Conservation (phyloP, 257 asterid species). For the Solanum pennellii region DNA sequence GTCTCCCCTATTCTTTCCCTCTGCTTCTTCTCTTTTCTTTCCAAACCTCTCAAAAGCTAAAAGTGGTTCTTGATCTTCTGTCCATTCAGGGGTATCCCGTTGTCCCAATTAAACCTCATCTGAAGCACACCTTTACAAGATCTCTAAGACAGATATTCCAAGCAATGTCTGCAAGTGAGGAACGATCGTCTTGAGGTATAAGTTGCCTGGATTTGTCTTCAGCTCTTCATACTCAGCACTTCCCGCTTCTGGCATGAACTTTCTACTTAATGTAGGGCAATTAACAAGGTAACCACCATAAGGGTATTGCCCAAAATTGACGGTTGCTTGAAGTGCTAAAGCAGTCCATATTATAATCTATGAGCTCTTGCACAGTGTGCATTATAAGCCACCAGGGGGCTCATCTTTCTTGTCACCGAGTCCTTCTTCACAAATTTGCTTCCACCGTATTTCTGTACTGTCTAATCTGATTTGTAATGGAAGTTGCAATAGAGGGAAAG, state of each 20-base stretch:
- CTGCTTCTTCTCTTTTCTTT: no score
- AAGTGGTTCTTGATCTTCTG: no score
- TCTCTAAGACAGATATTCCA: constrained; percentile 52
- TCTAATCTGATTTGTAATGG: constrained; percentile 40
- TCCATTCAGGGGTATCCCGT: no score
- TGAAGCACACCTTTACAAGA: constrained; percentile 53
- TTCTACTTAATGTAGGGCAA: constrained; percentile 51
- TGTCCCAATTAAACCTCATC: constrained; percentile 55
- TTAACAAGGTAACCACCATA: constrained; percentile 53
- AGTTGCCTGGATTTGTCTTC: constrained; percentile 43
- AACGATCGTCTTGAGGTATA: constrained; percentile 40
- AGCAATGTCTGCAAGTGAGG: constrained; percentile 27
- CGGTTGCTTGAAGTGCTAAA: constrained; percentile 72
- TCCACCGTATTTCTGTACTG: constrained; percentile 60
- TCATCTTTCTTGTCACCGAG: constrained; percentile 60
- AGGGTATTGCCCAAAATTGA: constrained; percentile 63
- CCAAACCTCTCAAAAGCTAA: no score
- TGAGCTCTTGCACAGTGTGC: constrained; percentile 41
- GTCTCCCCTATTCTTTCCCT: no score
- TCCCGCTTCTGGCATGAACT: constrained; percentile 48
- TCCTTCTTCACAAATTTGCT: constrained; percentile 46
- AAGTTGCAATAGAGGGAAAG: constrained; percentile 27
- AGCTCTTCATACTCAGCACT: constrained; percentile 59
- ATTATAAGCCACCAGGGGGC: constrained; percentile 64
- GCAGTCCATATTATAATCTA: constrained; percentile 59